phyloP scores from a whole-genome alignment of 1,284 basidiomycete genomes.

The Puccinia polysora region DNA sequence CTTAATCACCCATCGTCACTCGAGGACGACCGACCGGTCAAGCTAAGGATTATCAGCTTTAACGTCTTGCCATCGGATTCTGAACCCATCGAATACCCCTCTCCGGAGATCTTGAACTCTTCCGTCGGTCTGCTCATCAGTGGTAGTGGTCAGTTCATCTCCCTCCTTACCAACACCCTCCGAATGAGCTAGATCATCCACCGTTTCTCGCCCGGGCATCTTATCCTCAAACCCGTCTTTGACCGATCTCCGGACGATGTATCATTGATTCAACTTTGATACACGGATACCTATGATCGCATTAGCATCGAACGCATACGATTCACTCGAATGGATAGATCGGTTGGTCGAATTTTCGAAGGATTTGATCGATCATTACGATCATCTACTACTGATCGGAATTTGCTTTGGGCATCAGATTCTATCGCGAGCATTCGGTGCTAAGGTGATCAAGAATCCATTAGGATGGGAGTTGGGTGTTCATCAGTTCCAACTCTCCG shows the following conservation, averaged over 20 bases:
- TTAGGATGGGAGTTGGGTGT: slow-evolving; percentile 30
- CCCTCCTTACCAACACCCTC: too few species aligned
- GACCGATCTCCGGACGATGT: too few species aligned
- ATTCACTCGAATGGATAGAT: slow-evolving; percentile 17
- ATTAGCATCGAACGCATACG: slow-evolving; percentile 22
- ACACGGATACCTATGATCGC: too few species aligned
- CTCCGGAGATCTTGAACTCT: neutral
- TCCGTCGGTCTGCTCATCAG: slow-evolving; percentile 11
- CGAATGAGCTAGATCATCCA: neutral
- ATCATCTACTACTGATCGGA: slow-evolving; percentile 15
- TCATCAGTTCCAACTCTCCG: neutral
- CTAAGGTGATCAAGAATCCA: slow-evolving; percentile 2
- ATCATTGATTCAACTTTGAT: too few species aligned
- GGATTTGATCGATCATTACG: neutral
- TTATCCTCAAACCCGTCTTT: neutral
- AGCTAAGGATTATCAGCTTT: slow-evolving; percentile 3
- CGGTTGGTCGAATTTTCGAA: slow-evolving; percentile 3
- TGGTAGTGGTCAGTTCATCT: slow-evolving; percentile 26
- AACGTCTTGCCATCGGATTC: neutral
- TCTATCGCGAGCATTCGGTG: slow-evolving; percentile 9
- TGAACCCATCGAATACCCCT: slow-evolving; percentile 18
- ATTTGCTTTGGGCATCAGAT: slow-evolving; percentile 40
- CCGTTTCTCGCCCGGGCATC: neutral
- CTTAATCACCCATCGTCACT: neutral
- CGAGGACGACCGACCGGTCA: neutral